Evolutionary conservation across 768 basidiomycete genomes (phyloP).

Genomic region (Flagelloscypha sp.): DNA sequence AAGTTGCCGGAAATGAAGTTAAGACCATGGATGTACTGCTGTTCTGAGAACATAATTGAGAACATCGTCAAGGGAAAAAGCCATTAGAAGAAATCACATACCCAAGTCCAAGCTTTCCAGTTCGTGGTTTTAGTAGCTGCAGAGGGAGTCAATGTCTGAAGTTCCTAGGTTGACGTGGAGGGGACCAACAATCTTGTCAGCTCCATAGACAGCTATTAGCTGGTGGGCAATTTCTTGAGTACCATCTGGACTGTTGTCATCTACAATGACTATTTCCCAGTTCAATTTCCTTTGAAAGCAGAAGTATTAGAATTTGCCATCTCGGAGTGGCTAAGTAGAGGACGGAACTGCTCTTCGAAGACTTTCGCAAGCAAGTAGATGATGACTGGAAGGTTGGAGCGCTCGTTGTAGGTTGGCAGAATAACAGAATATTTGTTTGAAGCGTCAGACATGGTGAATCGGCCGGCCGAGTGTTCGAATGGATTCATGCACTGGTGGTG

Average conservation of each 20-base stretch:
- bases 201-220: constrained; percentile 71
- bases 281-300: constrained; percentile 46
- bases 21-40: constrained; percentile 86
- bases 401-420: constrained; percentile 89
- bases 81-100: constrained; percentile 22
- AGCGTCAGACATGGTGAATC: too few relatives aligned
- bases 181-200: constrained; percentile 66
- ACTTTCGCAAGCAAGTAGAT: constrained; percentile 76
- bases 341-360: constrained; percentile 69
- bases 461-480: constrained; percentile 40
- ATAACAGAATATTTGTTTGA: constrained; percentile 93
- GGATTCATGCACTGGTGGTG: constrained; percentile 22
- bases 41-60: constrained; percentile 43
- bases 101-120: constrained; percentile 90
- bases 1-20: constrained; percentile 88
- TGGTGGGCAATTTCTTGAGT: constrained; percentile 84
- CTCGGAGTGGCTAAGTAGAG: background rate
- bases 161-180: background rate
- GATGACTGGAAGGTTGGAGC: constrained; percentile 85
- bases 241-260: constrained; percentile 89
- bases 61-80: background rate
- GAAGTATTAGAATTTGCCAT: constrained; percentile 3
- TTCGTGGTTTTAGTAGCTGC: constrained; percentile 76
- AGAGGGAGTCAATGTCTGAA: constrained; percentile 3
- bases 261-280: constrained; percentile 89